Base-by-base conservation (phyloP, 2,329 filamentous ascomycete species). In the Diplodia intermedia region DNA sequence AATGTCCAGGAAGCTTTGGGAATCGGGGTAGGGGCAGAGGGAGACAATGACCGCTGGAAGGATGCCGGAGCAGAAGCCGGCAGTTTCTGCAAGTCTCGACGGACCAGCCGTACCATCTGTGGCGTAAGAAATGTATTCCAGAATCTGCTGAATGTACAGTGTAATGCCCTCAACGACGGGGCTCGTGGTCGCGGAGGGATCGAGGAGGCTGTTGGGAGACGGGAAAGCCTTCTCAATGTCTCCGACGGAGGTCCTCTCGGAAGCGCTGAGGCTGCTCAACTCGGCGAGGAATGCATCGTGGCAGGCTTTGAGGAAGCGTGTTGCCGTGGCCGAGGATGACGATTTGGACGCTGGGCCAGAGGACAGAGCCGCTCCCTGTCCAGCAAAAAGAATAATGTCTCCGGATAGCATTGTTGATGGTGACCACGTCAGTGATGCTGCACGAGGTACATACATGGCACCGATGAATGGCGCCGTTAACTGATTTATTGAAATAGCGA, bases 41-140 rank as follows among this genome's bases (percentile, higher is more conserved):
- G 66, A 20, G 11, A 69, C 49, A 5, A 66, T 40, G 12, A 69
- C 15, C 5, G 69, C 69, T 23, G 40, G 50, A 5, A 71, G 31
- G 3, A 71, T 23, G 0, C 69, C 69, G 38, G 63, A 65, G 31
- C 69, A 71, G 43, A 69, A 69, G 14, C 69, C 61, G 3, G 23
- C 14, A 4, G 20, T 31, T 20, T 54, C 49, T 0, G 4, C 6
- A 1, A 33, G 31, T 3, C 29, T 9, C 12, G 20, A 31, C 29
- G 23, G 15, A 36, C 9, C 18, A 1, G 14, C 11, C 26, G 15
- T 8, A 7, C 9, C 36, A 1, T n/a, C 20, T 15, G 49, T 7
- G 2, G 26, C 56, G 15, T 36, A 62, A 5, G 57, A 50, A 1
- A 62, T 50, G 26, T 20, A 62, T 2, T 62, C 57, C 8, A 62